Evolutionary conservation across 2,329 filamentous ascomycete species (phyloP).

Genomic region (Colletotrichum sojae): DNA sequence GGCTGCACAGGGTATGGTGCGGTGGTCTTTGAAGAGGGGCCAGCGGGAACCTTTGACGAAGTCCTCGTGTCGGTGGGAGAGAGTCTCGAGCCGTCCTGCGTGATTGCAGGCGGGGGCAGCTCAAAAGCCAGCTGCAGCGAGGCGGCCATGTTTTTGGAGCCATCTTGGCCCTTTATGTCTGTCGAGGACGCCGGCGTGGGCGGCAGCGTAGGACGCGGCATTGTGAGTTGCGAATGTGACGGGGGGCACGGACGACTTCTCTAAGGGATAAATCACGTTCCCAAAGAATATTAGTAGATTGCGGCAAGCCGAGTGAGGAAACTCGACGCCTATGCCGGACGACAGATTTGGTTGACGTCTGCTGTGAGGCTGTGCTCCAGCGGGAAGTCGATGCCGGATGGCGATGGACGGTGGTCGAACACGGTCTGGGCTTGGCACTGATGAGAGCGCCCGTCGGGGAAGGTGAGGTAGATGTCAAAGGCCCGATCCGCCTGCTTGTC

Average conservation of each 20-base stretch:
- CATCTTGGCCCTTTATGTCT: slow-evolving; percentile 82
- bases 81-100: slow-evolving; percentile 60
- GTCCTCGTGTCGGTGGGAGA: slow-evolving; percentile 57
- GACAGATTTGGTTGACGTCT: slow-evolving; percentile 19
- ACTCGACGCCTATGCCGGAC: slow-evolving; percentile 14
- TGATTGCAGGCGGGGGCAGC: slow-evolving; percentile 82
- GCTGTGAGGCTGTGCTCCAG: slow-evolving; percentile 23
- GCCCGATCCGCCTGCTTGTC: slow-evolving; percentile 1
- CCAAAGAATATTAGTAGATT: slow-evolving; percentile 9
- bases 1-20: slow-evolving; percentile 61
- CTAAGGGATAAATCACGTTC: slow-evolving; percentile 10
- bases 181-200: slow-evolving; percentile 86
- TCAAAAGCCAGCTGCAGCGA: slow-evolving; percentile 79
- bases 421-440: slow-evolving; percentile 23
- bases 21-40: slow-evolving; percentile 44
- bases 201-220: slow-evolving; percentile 77
- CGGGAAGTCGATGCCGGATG: slow-evolving; percentile 16
- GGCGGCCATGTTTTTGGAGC: slow-evolving; percentile 67
- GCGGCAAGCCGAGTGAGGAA: slow-evolving; percentile 18
- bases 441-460: slow-evolving; percentile 13
- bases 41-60: slow-evolving; percentile 43
- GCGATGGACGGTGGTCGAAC: slow-evolving; percentile 1
- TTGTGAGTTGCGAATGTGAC: slow-evolving; percentile 51
- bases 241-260: neutral
- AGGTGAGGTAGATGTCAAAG: neutral